Percentiles rank a stretch among this genome's conserved stretches.
Evolutionary conservation across 179 eudicot species (phyloP).

Genomic region (Beta lomatogona): DNA sequence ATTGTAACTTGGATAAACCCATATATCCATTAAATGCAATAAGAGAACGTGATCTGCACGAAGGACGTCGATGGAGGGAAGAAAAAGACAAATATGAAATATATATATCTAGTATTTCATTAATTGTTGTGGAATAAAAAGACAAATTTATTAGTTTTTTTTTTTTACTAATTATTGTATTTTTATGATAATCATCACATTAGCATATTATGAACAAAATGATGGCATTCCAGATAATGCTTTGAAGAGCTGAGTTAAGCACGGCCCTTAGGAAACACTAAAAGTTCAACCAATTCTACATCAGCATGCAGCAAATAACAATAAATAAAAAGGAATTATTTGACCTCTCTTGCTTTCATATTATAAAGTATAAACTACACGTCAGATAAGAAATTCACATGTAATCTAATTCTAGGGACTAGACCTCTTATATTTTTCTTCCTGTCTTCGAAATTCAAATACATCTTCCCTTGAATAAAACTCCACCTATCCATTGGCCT

Average conservation of each 20-base stretch:
- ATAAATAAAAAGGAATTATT: constrained; percentile 1
- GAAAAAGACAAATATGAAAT: too few relatives aligned
- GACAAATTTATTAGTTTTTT: not conserved
- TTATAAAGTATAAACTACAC: not conserved
- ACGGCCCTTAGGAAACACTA: constrained; percentile 14
- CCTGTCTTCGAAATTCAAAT: constrained; percentile 17
- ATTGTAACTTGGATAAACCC: not conserved
- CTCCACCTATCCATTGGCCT: constrained; percentile 26
- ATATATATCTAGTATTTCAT: too few relatives aligned
- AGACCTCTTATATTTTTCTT: not conserved
- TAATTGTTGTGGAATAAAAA: not conserved
- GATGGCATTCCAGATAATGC: not conserved
- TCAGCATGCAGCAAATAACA: constrained; percentile 6
- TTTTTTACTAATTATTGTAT: not conserved
- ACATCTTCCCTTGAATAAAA: constrained; percentile 30
- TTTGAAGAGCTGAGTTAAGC: constrained; percentile 13
- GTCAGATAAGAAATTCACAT: constrained; percentile 25
- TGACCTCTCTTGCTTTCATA: constrained; percentile 13
- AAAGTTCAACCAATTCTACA: constrained; percentile 4
- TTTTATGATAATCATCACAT: too few relatives aligned
- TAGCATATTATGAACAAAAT: constrained; percentile 4
- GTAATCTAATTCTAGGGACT: constrained; percentile 21
- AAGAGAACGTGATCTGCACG: constrained; percentile 6
- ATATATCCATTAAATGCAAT: not conserved
- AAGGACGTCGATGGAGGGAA: not conserved